Evolutionary conservation across 208 protist species (phyloP), one percentile per base, ranked within the genome.

Genomic region (Leishmania lainsoni): DNA sequence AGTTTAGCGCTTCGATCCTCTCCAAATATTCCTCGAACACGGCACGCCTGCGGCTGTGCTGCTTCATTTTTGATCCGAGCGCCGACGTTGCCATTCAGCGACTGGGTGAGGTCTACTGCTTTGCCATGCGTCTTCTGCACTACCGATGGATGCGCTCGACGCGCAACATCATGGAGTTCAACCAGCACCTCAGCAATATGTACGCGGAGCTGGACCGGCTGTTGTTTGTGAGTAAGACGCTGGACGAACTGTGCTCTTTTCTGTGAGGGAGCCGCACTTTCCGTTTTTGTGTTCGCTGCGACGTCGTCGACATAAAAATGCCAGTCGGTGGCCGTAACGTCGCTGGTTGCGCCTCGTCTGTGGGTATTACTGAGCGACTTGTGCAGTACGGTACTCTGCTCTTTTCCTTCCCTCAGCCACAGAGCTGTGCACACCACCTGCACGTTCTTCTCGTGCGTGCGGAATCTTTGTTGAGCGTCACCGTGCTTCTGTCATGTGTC

Each of bases 91-190:
- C 78, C 35, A 29, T 92, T 56, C 63, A 72, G 1, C 66, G 83
- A 5, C 78, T 95, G 59, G 54, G 89, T 68, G 91, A 95, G 72
- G 89, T 93, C 51, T 93, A 91, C 83, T 93, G 89, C 83, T 80
- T 85, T 58, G 83, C 80, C 65, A 91, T 93, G 90, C 78, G 87
- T 9, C 75, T 90, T n/a, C 26, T 95, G 75, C 80, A 88, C 66
- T 79, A 75, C 49, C 77, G 76, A 26, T 95, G 90, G 89, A 79
- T 84, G 78, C 69, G 63, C 54, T 93, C 92, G 48, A 77, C 84
- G 29, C 81, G 86, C 78, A 92, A 95, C 66, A 75, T 94, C 2
- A 91, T 95, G 86, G 83, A 89, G 74, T 91, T 94, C 71, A 95
- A 95, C 72, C 75, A 71, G 66, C 51, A 89, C 51, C 85, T 95